Conservation (phyloP, 805 yeast species). For the Ogataea ramenticola region DNA sequence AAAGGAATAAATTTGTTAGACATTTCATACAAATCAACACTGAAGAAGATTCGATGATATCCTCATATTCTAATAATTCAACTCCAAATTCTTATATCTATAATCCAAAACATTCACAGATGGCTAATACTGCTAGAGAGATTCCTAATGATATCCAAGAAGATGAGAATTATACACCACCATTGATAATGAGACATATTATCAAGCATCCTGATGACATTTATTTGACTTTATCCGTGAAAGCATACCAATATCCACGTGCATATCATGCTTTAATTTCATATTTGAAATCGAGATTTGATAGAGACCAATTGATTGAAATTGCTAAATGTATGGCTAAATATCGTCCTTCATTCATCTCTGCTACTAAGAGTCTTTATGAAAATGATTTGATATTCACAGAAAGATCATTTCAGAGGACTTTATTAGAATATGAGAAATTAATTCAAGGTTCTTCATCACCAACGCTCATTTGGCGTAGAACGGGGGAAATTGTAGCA, state of each 20-base stretch:
- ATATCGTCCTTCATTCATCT: constrained; percentile 70
- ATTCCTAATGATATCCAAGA: constrained; percentile 32
- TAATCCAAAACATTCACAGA: constrained; percentile 43
- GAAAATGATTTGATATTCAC: constrained; percentile 65
- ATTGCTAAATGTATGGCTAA: constrained; percentile 54
- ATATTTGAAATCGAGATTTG: constrained; percentile 46
- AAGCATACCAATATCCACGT: constrained; percentile 54
- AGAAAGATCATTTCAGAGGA: constrained; percentile 50
- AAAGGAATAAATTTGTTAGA: constrained; percentile 4
- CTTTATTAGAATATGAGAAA: constrained; percentile 49
- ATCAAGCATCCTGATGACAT: constrained; percentile 47
- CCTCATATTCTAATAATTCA: constrained; percentile 24
- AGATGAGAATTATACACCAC: constrained; percentile 44
- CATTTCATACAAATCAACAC: constrained; percentile 24
- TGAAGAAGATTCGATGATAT: constrained; percentile 20
- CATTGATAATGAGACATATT: constrained; percentile 48
- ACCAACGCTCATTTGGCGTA: constrained; percentile 79
- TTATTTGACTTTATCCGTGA: constrained; percentile 31
- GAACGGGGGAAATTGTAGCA: constrained; percentile 81
- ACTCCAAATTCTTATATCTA: constrained; percentile 37
- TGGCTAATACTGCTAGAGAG: constrained; percentile 42
- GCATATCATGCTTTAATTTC: constrained; percentile 55
- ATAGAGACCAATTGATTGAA: constrained; percentile 27
- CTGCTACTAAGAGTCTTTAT: constrained; percentile 65
- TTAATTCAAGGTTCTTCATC: constrained; percentile 56